Evolutionary conservation across 2,329 filamentous ascomycete genomes (phyloP), one percentile per base, ranked within the genome.

Genomic region (Raffaelea ambrosiae): DNA sequence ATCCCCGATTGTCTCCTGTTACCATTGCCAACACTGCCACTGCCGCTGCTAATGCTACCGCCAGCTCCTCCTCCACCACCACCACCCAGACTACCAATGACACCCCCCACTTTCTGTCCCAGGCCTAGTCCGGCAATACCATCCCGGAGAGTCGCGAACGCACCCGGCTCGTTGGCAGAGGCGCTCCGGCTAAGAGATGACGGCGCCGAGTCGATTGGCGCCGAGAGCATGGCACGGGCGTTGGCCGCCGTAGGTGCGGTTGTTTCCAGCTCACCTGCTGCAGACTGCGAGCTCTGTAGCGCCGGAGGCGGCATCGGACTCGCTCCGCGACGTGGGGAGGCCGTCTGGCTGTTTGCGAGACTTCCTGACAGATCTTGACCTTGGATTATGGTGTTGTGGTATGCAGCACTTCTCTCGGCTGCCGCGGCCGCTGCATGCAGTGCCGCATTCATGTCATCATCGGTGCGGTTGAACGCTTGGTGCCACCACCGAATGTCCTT

Each of bases 401-500:
- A 65, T 3, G 57, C 55, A 2, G 61, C 61, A 2, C 59, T 56
- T 35, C 58, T 58, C 44, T 60, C 69, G 49, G 74, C 74, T 7
- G 73, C 73, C 3, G 73, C 71, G 16, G 74, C 73, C 3, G 73
- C 74, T 7, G 71, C 68, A 56, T 79, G 73, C 11, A 80, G 66
- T 33, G 76, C 70, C 0, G 79, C 80, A 58, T 98, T 98, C 91
- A 98, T 97, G 62, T 98, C 93, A 47, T 84, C 80, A 56, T 96
- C 88, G 3, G 83, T 83, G 29, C 90, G 79, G 42, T 88, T 88
- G 65, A 96, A 98, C 1, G 84, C 69, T 58, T 93, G 86, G 54
- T 84, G 76, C 93, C 93, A 98, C 93, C 93, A 98, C 51, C 88
- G 78, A n/a, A 93, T 78, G 52, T 94, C 84, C 13, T 78, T 77